A percentile compares a stretch with the other conserved stretches of the same genome.
phyloP scores from a whole-genome alignment of 768 basidiomycete genomes.

The Hirschioporus abietinus region DNA sequence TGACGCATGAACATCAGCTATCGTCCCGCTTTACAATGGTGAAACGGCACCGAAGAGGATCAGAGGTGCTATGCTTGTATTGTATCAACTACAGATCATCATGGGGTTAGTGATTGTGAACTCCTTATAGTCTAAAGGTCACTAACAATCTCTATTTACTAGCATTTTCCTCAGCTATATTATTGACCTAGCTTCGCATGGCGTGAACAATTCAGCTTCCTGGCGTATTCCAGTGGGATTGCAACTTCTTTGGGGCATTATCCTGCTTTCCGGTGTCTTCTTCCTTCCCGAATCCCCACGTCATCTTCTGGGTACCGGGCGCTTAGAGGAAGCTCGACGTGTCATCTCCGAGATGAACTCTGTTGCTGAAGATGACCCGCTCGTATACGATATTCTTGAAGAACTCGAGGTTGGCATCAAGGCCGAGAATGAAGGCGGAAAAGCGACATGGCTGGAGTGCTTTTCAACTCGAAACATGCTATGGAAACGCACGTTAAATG shows the following conservation, averaged over 20 bases:
- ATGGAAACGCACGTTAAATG: constrained; percentile 71
- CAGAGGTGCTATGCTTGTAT: constrained; percentile 63
- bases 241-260: constrained; percentile 64
- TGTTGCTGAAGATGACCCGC: constrained; percentile 48
- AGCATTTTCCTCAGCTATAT: constrained; percentile 74
- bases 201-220: constrained; percentile 49
- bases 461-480: constrained; percentile 63
- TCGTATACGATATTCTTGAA: constrained; percentile 55
- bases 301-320: constrained; percentile 58
- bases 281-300: constrained; percentile 82
- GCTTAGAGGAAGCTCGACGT: constrained; percentile 45
- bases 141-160: background rate
- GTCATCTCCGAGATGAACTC: constrained; percentile 66
- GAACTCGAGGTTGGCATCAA: constrained; percentile 63
- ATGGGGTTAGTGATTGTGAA: constrained; percentile 41
- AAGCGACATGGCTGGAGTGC: constrained; percentile 74
- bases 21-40: constrained; percentile 57
- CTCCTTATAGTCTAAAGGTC: background rate
- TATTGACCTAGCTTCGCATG: constrained; percentile 62
- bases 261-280: constrained; percentile 63
- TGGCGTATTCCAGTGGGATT: constrained; percentile 76
- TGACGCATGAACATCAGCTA: constrained; percentile 12
- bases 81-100: constrained; percentile 78
- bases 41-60: constrained; percentile 74
- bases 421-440: constrained; percentile 75